Percentiles rank a stretch among this genome's conserved stretches.
phyloP scores from a whole-genome alignment of 441 rosid genomes.

The Raphanus hybrid region DNA sequence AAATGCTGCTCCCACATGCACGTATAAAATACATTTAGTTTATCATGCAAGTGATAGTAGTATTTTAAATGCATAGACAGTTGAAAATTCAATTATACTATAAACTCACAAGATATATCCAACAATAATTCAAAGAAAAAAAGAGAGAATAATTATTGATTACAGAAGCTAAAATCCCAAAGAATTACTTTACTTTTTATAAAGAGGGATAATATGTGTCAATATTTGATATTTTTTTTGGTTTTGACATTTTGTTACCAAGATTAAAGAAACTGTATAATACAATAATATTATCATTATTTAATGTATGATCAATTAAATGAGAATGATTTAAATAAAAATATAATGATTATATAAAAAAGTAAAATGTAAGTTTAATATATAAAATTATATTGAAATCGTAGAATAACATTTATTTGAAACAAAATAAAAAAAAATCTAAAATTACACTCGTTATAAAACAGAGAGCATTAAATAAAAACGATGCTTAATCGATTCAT shows the following conservation, averaged over 20 bases:
- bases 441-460: too few relatives aligned
- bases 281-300: too few relatives aligned
- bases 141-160: not conserved
- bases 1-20: conserved; percentile 32
- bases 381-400: too few relatives aligned
- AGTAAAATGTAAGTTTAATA: too few relatives aligned
- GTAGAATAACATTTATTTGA: too few relatives aligned
- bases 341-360: too few relatives aligned
- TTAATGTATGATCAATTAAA: too few relatives aligned
- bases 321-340: too few relatives aligned
- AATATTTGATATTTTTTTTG: too few relatives aligned
- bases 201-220: not conserved
- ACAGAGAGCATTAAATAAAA: not conserved
- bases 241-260: too few relatives aligned
- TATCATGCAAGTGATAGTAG: not conserved
- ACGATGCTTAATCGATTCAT: not conserved
- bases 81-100: not conserved
- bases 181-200: not conserved
- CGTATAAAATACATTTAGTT: not conserved
- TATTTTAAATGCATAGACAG: not conserved
- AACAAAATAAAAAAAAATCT: too few relatives aligned
- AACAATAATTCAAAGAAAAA: conserved; percentile 1
- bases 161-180: conserved; percentile 26
- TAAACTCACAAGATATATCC: conserved; percentile 19
- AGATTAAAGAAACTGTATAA: too few relatives aligned